phyloP scores from a whole-genome alignment of 1,284 basidiomycete genomes.

The Filobasidium uniguttulatum region DNA sequence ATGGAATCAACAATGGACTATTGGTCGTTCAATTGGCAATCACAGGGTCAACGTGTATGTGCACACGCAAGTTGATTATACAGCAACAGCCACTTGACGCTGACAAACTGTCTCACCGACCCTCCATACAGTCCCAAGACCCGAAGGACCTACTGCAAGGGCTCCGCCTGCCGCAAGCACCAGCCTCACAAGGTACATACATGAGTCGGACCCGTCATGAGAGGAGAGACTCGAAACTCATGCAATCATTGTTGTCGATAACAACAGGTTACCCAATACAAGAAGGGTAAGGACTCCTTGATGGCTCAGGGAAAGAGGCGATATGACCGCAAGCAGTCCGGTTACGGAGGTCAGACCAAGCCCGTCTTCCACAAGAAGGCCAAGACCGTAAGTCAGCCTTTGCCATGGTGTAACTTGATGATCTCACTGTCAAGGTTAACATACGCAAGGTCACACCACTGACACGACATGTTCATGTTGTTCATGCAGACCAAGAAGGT shows the following conservation, averaged over 20 bases:
- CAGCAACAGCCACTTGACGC: background rate
- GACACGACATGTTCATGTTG: background rate
- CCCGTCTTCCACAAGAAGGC: constrained; percentile 45
- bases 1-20: background rate
- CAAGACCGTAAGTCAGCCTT: constrained; percentile 11
- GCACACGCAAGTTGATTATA: background rate
- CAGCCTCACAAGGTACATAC: too few relatives aligned
- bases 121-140: constrained; percentile 23
- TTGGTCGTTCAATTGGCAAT: background rate
- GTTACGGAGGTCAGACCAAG: constrained; percentile 99
- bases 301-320: constrained; percentile 99
- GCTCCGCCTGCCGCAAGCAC: constrained; percentile 97
- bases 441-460: background rate
- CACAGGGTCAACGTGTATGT: constrained; percentile 36
- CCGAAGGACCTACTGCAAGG: constrained; percentile 66
- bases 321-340: constrained; percentile 95
- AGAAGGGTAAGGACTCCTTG: constrained; percentile 94
- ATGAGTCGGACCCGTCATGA: too few relatives aligned
- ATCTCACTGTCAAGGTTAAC: constrained; percentile 2
- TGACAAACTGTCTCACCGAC: background rate
- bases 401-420: background rate
- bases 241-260: too few relatives aligned
- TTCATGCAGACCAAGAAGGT: constrained; percentile 75
- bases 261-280: constrained; percentile 96
- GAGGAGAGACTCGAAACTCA: too few relatives aligned